Evolutionary conservation across 2,329 filamentous ascomycete genomes (phyloP), one percentile per base, ranked within the genome.

Genomic region (Pseudogymnoascus pannorum): DNA sequence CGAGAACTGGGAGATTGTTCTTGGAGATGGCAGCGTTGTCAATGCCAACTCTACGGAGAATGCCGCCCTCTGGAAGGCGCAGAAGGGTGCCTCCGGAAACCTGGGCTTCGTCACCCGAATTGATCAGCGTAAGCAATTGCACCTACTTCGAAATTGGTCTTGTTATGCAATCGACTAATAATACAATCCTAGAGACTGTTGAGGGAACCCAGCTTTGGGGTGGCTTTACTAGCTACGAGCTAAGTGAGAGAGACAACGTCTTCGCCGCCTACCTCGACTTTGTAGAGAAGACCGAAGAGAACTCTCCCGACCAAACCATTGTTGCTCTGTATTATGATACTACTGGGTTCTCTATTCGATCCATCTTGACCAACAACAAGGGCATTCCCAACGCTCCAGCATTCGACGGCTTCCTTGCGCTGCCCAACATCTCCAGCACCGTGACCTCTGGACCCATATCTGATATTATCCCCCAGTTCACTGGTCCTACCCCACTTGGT

Each of bases 41-140:
- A 78, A 75, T 2, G 81, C 77, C 1, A 79, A 75, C 24, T 66
- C 69, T 2, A 68, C 67, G 0, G 67, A 72, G 8, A 72, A 85
- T 64, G 61, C 74, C 0, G 81, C 84, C 60, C 72, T 86, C 7
- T 84, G 75, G 71, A 74, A 73, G 65, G 81, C 78, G 0, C 75
- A 85, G 5, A 79, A 79, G 61, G 83, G 82, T 8, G 83, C 82
- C 22, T 78, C 79, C 18, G 81, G 78, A 68, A 84, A 82, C 68
- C 83, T 79, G 64, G 82, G 81, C 54, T 75, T 81, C 63, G 76
- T 81, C n/a, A 79, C 78, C 12, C 72, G 61, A 33, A 62, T 63
- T 42, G 62, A 67, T 60, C 58, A 61, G 42, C 33, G 58, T 60
- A 59, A 60, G 29, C 5, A 60, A 60, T 33, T 31, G 22, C 48